Evolutionary conservation across 495 filamentous ascomycete species (phyloP).

Genomic region (Chaetomium fimeti): DNA sequence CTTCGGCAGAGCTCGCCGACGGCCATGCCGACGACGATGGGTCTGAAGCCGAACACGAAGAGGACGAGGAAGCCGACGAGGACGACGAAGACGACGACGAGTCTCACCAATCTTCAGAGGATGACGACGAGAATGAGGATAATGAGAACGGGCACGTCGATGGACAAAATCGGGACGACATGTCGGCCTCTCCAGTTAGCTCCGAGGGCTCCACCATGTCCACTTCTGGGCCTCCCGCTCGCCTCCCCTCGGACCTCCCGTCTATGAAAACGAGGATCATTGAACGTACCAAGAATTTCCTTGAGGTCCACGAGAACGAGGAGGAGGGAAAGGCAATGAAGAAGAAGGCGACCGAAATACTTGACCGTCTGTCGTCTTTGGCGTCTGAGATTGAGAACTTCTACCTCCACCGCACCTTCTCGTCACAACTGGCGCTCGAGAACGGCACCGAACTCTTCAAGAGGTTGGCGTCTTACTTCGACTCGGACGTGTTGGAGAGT

Average conservation of each 20-base stretch:
- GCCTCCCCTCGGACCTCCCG: conserved; percentile 50
- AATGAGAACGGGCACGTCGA: conserved; percentile 49
- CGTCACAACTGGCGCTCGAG: conserved; percentile 41
- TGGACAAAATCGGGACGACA: conserved; percentile 59
- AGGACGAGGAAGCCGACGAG: conserved; percentile 30
- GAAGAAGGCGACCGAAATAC: conserved; percentile 71
- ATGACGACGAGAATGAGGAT: conserved; percentile 44
- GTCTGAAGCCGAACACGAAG: conserved; percentile 35
- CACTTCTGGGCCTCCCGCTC: conserved; percentile 49
- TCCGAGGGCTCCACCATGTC: conserved; percentile 60
- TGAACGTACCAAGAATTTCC: conserved; percentile 71
- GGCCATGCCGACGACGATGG: conserved; percentile 31
- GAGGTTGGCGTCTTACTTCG: conserved; percentile 81
- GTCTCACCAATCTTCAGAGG: conserved; percentile 28
- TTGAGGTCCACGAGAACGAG: conserved; percentile 77
- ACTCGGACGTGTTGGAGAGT: conserved; percentile 79
- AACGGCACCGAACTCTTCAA: conserved; percentile 66
- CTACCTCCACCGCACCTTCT: conserved; percentile 57
- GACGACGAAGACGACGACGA: conserved; percentile 34
- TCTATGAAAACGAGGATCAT: conserved; percentile 73
- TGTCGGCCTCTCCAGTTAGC: conserved; percentile 68
- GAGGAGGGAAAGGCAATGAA: conserved; percentile 66
- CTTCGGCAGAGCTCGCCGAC: conserved; percentile 13
- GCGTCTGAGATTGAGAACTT: conserved; percentile 67
- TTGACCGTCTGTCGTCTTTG: conserved; percentile 68